Base-by-base conservation (phyloP, 345 rosid genomes). In the Gossypium anomalum region DNA sequence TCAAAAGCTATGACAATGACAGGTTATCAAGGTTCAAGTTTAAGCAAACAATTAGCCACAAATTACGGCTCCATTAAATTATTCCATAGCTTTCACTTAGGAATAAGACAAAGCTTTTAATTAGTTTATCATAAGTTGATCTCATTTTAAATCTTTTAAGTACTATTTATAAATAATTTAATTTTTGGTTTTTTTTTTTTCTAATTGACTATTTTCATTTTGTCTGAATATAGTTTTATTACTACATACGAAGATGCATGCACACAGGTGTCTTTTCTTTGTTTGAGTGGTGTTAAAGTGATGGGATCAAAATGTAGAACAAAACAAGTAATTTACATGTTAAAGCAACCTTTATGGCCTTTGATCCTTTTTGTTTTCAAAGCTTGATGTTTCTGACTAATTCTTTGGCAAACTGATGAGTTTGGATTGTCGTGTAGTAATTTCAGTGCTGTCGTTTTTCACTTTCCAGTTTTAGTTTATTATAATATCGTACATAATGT, bases 21-120 rank as follows among this genome's bases (percentile, higher is more conserved):
- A 58, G 2, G 34, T 58, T 12, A 22, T 4, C 3, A 23, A 13
- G 41, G 64, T 10, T 61, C 44, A 56, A 3, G 56, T 41, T 52
- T 52, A 75, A 38, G 52, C 52, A 52, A 64, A n/a, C 55, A 66
- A 67, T 75, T 75, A 75, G 78, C 78, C 78, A 75, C 17, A 66
- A 56, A 55, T 75, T 55, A 75, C 78, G 78, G 78, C 67, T 72
- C 7, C 27, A 5, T 59, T 44, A 16, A 68, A 27, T 27, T 23
- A 51, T 14, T 27, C 17, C 2, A 16, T 49, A 69, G 25, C 45
- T 51, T 69, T 51, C 52, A 22, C 72, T 29, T 51, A 9, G 43
- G 58, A 51, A 27, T 9, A 51, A 51, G 59, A 67, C 3, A 47
- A 67, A 22, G 20, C 23, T 38, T 63, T 34, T 38, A 9, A 38